Conservation (phyloP, 345 rosid genomes). For the Gossypioides kirkii region DNA sequence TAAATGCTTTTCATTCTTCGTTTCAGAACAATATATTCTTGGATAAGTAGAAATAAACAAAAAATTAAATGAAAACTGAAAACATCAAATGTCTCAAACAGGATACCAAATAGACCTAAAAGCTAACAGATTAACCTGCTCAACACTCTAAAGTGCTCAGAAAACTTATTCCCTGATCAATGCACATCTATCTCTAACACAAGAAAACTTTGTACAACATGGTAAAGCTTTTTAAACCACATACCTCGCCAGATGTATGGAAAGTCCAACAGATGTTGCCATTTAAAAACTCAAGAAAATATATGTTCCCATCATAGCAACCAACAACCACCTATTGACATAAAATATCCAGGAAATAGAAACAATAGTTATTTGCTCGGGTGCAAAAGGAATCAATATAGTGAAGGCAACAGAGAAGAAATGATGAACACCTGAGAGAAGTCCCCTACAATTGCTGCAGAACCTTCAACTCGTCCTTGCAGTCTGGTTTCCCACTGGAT, state of each 20-base stretch:
- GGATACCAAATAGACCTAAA: not conserved
- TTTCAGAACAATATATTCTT: not conserved
- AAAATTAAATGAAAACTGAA: not conserved
- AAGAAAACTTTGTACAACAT: conserved; percentile 11
- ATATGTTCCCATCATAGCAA: conserved; percentile 78
- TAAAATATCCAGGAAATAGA: conserved; percentile 13
- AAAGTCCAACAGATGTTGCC: conserved; percentile 79
- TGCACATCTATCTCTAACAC: conserved; percentile 2
- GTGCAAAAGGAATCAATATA: conserved; percentile 16
- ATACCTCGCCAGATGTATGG: conserved; percentile 82
- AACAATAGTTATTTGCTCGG: conserved; percentile 8
- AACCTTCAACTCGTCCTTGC: conserved; percentile 80
- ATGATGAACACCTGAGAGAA: conserved; percentile 59
- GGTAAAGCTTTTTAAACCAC: conserved; percentile 11
- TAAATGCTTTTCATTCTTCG: not conserved
- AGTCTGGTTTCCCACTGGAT: conserved; percentile 70
- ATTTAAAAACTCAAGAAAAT: conserved; percentile 63
- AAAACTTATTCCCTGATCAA: not conserved
- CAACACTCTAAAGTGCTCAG: not conserved
- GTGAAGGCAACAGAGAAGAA: conserved; percentile 15
- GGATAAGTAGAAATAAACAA: not conserved
- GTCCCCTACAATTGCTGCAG: conserved; percentile 71
- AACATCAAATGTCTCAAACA: not conserved
- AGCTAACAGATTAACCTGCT: not conserved
- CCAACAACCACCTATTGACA: conserved; percentile 74